Base-by-base conservation (phyloP, 164 flowering plant species). In the Akebia trifoliata region DNA sequence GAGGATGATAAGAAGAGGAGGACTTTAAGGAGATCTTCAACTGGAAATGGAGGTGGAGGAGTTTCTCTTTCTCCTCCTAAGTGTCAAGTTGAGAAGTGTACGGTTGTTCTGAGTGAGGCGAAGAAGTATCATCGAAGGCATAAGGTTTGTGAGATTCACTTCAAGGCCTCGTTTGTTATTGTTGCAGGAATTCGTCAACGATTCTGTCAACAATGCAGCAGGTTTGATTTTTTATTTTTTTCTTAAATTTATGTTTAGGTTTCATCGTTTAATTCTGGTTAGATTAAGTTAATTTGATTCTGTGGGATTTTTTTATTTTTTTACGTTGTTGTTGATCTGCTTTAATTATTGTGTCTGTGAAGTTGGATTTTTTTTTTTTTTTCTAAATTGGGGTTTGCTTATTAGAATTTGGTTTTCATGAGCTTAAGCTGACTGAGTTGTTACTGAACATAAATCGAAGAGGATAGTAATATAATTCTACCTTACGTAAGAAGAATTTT, bases 121-220 rank as follows among this genome's bases (percentile, higher is more conserved):
- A 87, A 81, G 73, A 65, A 62, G 21, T 90, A 90, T 69, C 80
- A 87, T 61, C 66, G 78, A 2, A 74, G 91, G 14, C 95, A 87
- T 47, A 84, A 78, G 77, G 95, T 90, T 28, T 90, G 95, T 37
- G 87, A 81, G 63, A 48, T 43, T 49, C 97, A 90, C 57, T 79
- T 90, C 64, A 90, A 84, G 66, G 85, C 91, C 45, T 66, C 88
- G 0, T 67, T 60, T n/a, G 91, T 80, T 21, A 12, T 67, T 4
- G 70, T 87, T 40, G 66, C 61, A 17, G 89, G 91, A 4, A 54
- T 67, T 21, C 81, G 67, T 3, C 91, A 90, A 53, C 73, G 95
- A 38, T 90, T 90, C 75, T 90, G 97, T 63, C 95, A 90, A 69
- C 97, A 90, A 76, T 90, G 97, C 64, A 90, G 95, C 95, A 87